Evolutionary conservation across 176 grass and related monocot species (phyloP).

Genomic region (Bonia amplexicaulis): DNA sequence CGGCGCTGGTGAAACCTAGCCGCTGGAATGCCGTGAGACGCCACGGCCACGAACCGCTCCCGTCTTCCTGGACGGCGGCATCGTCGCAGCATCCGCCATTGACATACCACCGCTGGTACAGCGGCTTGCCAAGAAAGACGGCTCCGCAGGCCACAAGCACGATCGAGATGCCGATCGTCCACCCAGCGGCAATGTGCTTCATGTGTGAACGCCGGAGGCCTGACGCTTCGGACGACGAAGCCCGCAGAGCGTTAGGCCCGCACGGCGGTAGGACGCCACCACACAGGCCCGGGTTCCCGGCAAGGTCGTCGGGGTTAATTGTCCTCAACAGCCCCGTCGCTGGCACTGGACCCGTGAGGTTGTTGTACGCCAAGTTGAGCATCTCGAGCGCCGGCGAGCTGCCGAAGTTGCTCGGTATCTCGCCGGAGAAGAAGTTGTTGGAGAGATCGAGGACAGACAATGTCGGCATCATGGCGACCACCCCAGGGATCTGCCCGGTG

Average conservation of each 20-base stretch:
- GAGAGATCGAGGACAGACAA: constrained; percentile 83
- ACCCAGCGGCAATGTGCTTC: constrained; percentile 74
- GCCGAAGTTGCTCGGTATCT: constrained; percentile 82
- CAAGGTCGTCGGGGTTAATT: constrained; percentile 86
- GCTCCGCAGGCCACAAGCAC: constrained; percentile 30
- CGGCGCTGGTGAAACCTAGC: constrained; percentile 79
- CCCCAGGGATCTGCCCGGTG: constrained; percentile 57
- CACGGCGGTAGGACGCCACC: constrained; percentile 65
- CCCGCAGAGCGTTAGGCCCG: constrained; percentile 12
- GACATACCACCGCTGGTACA: constrained; percentile 63
- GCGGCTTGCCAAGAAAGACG: constrained; percentile 42
- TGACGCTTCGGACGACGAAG: constrained; percentile 7
- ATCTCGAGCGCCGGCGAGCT: constrained; percentile 83
- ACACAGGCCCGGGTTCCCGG: constrained; percentile 73
- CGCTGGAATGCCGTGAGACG: constrained; percentile 83
- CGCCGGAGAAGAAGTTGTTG: constrained; percentile 75
- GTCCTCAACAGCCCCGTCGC: constrained; percentile 63
- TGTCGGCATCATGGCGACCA: constrained; percentile 80
- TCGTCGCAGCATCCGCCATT: constrained; percentile 69
- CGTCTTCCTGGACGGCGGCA: constrained; percentile 31
- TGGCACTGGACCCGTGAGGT: constrained; percentile 72
- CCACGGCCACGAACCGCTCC: constrained; percentile 77
- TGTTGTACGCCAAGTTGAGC: constrained; percentile 93
- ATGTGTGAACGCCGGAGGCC: constrained; percentile 47
- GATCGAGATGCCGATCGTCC: constrained; percentile 61